Evolutionary conservation across 163 green algal genomes (phyloP).

Genomic region (Chlamydomonas reinhardtii): DNA sequence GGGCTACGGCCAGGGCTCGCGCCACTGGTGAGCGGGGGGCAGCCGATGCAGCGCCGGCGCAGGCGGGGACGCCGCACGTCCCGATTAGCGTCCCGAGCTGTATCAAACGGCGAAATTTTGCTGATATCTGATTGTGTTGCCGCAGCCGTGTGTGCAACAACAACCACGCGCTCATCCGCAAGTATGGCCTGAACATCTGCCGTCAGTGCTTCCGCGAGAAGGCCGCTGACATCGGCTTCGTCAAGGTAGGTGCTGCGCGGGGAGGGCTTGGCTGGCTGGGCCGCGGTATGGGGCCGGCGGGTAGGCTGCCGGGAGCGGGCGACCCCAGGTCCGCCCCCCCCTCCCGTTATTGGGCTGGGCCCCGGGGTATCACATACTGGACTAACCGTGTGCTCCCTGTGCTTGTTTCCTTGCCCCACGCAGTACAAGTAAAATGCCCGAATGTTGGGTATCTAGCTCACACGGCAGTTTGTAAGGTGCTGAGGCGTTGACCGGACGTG

Average conservation of each 20-base stretch:
- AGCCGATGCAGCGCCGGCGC: conserved; percentile 21
- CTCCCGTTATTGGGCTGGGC: neutral
- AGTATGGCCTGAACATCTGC: conserved; percentile 99
- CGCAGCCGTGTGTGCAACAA: conserved; percentile 98
- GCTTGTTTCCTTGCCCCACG: neutral
- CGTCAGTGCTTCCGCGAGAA: conserved; percentile 99
- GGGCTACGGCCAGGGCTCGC: conserved; percentile 89
- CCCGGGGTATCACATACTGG: neutral
- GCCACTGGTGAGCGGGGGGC: conserved; percentile 78
- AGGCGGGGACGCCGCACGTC: neutral
- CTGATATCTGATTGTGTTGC: neutral
- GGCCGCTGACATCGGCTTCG: conserved; percentile 97
- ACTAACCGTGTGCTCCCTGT: neutral
- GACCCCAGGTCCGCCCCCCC: neutral
- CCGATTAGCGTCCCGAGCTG: neutral
- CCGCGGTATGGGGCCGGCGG: too few relatives aligned
- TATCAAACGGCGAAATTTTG: neutral
- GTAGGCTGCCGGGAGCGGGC: neutral
- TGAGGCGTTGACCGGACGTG: neutral
- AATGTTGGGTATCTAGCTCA: neutral
- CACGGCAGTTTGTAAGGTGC: conserved; percentile 36
- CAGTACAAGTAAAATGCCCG: conserved; percentile 51
- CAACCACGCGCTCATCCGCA: conserved; percentile 97
- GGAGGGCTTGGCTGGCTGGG: too few relatives aligned
- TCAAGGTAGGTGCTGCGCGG: conserved; percentile 81